Base-by-base conservation (phyloP, 2,329 filamentous ascomycete genomes). In the Diplodia mutila region DNA sequence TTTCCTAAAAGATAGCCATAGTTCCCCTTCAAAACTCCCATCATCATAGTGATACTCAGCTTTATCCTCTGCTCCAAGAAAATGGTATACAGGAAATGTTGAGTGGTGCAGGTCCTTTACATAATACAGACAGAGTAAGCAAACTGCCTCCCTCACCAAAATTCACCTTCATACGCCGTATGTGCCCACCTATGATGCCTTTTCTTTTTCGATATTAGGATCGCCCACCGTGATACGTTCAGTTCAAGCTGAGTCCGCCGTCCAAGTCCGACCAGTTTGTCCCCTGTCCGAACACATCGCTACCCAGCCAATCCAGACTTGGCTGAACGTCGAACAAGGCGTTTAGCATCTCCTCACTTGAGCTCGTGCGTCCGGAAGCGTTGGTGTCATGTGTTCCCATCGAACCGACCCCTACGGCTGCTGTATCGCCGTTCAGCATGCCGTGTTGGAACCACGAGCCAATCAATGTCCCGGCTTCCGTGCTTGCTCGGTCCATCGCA, bases 301-400 rank as follows among this genome's bases (percentile, higher is more conserved):
- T 72, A 23, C 76, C 75, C 64, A 77, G 76, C 76, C 76, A 77
- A 25, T 77, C 75, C 23, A 77, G 66, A 8, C 73, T 76, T 11
- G 76, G 76, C 34, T 77, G 75, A 9, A 72, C 73, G 57, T 76
- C 74, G 54, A 77, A 77, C 48, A 77, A 66, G 59, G 75, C 74
- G 72, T 71, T 75, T 73, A 77, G 75, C 74, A 76, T 75, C 37
- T 76, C 74, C 27, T 77, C 75, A 7, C 75, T 72, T 72, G 53
- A 51, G n/a, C 42, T 61, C 1, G 53, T 66, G n/a, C 25, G 23
- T 14, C 21, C 21, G 6, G 42, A 46, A 46, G 18, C 18, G 11
- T 46, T 11, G 12, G n/a, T 25, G n/a, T 25, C 46, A n/a, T 21
- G 27, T 16, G 65, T 29, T 27, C 12, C 52, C 25, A 27, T 25